Percentiles rank a stretch among this genome's conserved stretches.
Conservation (phyloP, 179 eudicot species). For the Silene coronaria region DNA sequence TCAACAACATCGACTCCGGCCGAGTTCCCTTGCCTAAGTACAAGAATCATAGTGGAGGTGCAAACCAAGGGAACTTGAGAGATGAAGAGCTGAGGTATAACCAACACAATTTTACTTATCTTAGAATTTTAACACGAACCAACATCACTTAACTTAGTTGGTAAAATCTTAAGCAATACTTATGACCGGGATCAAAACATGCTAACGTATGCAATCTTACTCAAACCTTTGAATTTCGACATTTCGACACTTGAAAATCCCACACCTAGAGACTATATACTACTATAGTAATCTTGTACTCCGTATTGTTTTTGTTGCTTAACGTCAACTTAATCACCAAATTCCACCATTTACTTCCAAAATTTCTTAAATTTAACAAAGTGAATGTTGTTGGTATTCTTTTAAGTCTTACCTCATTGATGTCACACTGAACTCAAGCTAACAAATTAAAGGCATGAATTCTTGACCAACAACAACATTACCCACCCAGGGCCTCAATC, state of each 20-base stretch:
- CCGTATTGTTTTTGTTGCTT: background rate
- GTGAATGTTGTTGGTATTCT: background rate
- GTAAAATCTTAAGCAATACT: no score
- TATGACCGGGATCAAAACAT: no score
- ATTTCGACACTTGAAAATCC: background rate
- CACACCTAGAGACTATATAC: background rate
- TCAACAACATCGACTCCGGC: conserved; percentile 70
- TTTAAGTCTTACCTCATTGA: background rate
- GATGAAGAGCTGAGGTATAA: conserved; percentile 45
- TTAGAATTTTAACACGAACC: no score
- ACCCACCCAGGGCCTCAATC: no score
- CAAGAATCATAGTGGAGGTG: conserved; percentile 12
- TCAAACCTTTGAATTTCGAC: background rate
- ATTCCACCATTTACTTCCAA: background rate
- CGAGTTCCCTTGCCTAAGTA: conserved; percentile 41
- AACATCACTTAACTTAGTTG: no score
- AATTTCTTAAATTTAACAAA: background rate
- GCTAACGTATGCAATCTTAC: no score
- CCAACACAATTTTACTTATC: background rate
- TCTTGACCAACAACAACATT: no score
- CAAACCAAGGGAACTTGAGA: conserved; percentile 25
- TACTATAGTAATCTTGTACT: background rate
- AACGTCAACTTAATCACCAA: conserved; percentile 1
- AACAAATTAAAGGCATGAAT: no score
- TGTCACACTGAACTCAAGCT: background rate